A percentile compares a stretch with the other conserved stretches of the same genome.
phyloP scores from a whole-genome alignment of 495 filamentous ascomycete species.

The Penicillium egyptiacum region DNA sequence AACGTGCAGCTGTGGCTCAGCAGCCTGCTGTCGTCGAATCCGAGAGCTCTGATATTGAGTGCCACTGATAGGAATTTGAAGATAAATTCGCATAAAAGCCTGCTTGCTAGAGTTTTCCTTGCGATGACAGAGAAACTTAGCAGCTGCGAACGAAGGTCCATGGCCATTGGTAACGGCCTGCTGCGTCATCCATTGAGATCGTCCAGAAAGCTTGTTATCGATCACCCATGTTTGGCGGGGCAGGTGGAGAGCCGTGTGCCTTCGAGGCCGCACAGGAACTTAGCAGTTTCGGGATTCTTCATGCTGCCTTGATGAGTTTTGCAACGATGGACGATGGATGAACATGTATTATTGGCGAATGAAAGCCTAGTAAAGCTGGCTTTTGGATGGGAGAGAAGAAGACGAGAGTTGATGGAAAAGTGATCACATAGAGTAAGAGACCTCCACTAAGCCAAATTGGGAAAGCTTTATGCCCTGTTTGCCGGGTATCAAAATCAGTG shows the following conservation, averaged over 20 bases:
- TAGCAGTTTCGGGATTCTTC: not conserved
- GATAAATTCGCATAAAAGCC: conserved; percentile 17
- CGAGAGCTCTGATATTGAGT: conserved; percentile 2
- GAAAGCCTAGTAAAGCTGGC: too few relatives aligned
- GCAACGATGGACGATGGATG: too few relatives aligned
- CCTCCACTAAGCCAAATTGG: too few relatives aligned
- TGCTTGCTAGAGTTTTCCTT: conserved; percentile 7
- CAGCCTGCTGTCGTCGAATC: conserved; percentile 12
- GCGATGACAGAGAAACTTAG: conserved; percentile 12
- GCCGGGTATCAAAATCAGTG: too few relatives aligned
- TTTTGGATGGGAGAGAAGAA: too few relatives aligned
- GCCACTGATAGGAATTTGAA: conserved; percentile 17
- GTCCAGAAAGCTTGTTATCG: conserved; percentile 12
- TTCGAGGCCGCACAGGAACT: conserved; percentile 11
- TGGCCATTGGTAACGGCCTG: conserved; percentile 7
- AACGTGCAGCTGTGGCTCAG: not conserved
- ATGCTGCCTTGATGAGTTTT: not conserved
- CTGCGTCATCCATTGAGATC: not conserved
- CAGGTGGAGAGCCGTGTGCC: conserved; percentile 4
- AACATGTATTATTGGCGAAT: too few relatives aligned
- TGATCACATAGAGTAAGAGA: too few relatives aligned
- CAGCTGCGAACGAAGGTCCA: not conserved
- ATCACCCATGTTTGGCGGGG: conserved; percentile 14
- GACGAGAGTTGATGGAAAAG: too few relatives aligned
- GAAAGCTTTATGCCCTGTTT: too few relatives aligned